phyloP scores from a whole-genome alignment of 129 eudicot genomes.

The Centaurea solstitialis region DNA sequence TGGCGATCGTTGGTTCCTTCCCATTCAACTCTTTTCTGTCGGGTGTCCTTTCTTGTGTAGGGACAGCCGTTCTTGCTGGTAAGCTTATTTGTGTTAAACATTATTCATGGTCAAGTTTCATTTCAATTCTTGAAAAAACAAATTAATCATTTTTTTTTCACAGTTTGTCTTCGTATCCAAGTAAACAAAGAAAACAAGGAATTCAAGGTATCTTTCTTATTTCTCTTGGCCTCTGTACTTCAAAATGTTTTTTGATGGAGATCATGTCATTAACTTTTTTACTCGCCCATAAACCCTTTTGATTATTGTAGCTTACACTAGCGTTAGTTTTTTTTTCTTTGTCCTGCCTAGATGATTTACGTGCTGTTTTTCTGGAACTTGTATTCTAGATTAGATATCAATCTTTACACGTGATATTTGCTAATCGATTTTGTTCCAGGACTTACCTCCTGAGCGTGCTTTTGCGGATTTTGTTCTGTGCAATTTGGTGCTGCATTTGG shows the following conservation, averaged over 20 bases:
- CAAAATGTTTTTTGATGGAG: not conserved
- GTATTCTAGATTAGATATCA: not conserved
- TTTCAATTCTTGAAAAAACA: not conserved
- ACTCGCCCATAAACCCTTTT: not conserved
- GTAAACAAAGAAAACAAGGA: constrained; percentile 97
- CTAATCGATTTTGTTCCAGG: constrained; percentile 25
- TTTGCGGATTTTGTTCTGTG: constrained; percentile 35
- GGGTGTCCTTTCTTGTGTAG: constrained; percentile 88
- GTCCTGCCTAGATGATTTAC: not conserved
- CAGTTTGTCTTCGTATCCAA: constrained; percentile 90
- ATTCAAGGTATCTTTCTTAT: constrained; percentile 58
- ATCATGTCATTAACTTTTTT: too few relatives aligned
- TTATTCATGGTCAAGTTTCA: not conserved
- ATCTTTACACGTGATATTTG: not conserved
- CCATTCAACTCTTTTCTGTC: constrained; percentile 94
- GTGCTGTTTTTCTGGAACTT: not conserved
- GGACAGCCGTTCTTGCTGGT: constrained; percentile 97
- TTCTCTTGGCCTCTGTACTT: not conserved
- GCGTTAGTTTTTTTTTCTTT: not conserved
- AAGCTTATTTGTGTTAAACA: constrained; percentile 23
- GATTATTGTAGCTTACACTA: not conserved
- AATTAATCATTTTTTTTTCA: constrained; percentile 9
- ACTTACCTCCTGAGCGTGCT: constrained; percentile 36
- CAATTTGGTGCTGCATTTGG: constrained; percentile 39
- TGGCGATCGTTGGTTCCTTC: constrained; percentile 85